phyloP scores from a whole-genome alignment of 768 basidiomycete species.

The Cystobasidium ongulense region DNA sequence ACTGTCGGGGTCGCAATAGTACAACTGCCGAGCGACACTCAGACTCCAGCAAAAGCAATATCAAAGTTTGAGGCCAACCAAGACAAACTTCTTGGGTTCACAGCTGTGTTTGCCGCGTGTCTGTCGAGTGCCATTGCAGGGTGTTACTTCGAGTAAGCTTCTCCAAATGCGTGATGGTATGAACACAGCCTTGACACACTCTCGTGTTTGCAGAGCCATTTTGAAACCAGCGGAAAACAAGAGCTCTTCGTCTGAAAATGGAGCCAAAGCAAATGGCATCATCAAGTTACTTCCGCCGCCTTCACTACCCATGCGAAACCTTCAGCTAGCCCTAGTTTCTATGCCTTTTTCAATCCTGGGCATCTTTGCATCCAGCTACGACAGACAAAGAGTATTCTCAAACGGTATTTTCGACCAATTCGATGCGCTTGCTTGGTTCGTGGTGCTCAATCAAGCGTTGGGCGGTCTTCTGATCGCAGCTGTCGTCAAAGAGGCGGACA shows the following conservation, averaged over 20 bases:
- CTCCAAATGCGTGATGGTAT: not conserved
- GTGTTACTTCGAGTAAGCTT: constrained; percentile 87
- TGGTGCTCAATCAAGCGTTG: constrained; percentile 39
- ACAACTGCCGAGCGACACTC: constrained; percentile 59
- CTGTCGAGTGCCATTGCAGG: constrained; percentile 90
- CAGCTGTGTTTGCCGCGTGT: constrained; percentile 80
- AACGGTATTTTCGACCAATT: constrained; percentile 25
- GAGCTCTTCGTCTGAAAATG: not conserved
- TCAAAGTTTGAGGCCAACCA: constrained; percentile 40
- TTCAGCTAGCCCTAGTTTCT: constrained; percentile 40
- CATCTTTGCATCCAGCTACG: constrained; percentile 26
- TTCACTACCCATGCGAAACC: constrained; percentile 32
- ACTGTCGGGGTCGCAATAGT: constrained; percentile 56
- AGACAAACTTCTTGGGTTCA: constrained; percentile 66
- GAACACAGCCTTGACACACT: not conserved
- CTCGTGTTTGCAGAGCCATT: constrained; percentile 1
- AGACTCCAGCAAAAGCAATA: not conserved
- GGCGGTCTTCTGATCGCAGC: constrained; percentile 41
- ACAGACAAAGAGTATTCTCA: not conserved
- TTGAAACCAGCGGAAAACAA: not conserved
- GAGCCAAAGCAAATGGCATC: not conserved
- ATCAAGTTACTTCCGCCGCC: constrained; percentile 6
- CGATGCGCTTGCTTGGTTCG: constrained; percentile 34
- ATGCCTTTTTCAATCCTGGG: constrained; percentile 35
- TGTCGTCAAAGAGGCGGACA: constrained; percentile 39